Evolutionary conservation across 345 rosid species (phyloP), one percentile per base, ranked within the genome.

Genomic region (Melastoma malabathricum): DNA sequence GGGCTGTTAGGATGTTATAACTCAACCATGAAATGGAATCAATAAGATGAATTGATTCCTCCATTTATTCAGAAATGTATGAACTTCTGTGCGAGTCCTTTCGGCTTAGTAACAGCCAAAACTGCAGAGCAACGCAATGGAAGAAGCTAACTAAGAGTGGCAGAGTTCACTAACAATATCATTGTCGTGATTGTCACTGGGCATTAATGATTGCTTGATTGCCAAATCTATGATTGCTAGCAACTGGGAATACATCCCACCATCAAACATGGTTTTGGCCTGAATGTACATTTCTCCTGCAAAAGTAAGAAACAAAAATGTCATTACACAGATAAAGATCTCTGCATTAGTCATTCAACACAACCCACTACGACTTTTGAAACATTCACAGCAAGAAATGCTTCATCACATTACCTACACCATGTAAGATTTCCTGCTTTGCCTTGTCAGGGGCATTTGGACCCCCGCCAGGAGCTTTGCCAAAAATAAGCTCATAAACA

Each of bases 221-320:
- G 87, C 82, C 62, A 81, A 63, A 70, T 79, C 76, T 58, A 92
- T 55, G 48, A 79, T 84, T 65, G 68, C 80, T 70, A 86, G 72
- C 69, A 92, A 63, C 63, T 78, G 93, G 64, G 69, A 72, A 72
- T 80, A 92, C 90, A 75, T 80, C 60, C 50, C 54, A 68, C 75
- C 77, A 58, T 87, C 95, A 81, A 92, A 92, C 93, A 86, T 87
- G 58, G 46, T 72, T 64, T 67, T 76, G 34, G 98, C 84, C 64
- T 87, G 96, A 57, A 74, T 72, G 61, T 92, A 87, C 45, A 84
- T 58, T 70, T 92, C 98, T 62, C 98, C 98, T 90, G 79, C 56
- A 54, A 66, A 61, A 72, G 59, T 49, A 58, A 46, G 14, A 64
- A 43, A 52, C 48, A 44, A 14, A 45, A 48, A 16, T 44, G 31